Conservation (phyloP, 2,329 filamentous ascomycete species). For the Nothophoma quercina region DNA sequence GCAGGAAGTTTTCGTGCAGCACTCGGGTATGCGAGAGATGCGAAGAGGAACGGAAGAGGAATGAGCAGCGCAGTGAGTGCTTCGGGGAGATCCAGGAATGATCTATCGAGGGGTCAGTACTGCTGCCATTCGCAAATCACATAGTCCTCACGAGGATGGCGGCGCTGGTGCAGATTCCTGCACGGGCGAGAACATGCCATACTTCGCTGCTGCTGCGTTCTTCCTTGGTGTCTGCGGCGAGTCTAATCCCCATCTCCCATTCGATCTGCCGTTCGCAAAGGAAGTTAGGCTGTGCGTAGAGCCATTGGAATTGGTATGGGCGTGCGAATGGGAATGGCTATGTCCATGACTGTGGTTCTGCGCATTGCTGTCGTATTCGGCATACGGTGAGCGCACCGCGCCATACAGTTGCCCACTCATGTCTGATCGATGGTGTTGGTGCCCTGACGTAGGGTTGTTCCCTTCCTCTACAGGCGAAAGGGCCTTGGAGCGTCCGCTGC, state of each 20-base stretch:
- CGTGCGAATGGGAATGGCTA: conserved; percentile 39
- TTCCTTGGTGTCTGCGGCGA: conserved; percentile 33
- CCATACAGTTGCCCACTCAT: conserved; percentile 45
- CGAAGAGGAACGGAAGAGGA: conserved; percentile 58
- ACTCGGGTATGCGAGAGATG: conserved; percentile 55
- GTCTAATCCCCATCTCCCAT: conserved; percentile 53
- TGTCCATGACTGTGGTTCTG: conserved; percentile 36
- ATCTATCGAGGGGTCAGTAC: conserved; percentile 27
- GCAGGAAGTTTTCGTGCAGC: conserved; percentile 27
- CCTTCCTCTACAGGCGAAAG: conserved; percentile 34
- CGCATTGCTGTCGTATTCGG: conserved; percentile 34
- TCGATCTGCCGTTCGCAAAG: conserved; percentile 37
- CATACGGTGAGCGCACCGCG: conserved; percentile 39
- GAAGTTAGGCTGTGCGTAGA: conserved; percentile 42
- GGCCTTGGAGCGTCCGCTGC: conserved; percentile 27
- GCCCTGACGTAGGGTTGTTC: conserved; percentile 24
- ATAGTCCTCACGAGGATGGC: conserved; percentile 32
- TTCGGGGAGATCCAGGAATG: conserved; percentile 53
- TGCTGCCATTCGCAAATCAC: conserved; percentile 2
- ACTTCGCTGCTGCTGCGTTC: conserved; percentile 22
- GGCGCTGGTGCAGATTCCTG: conserved; percentile 35
- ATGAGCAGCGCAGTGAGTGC: conserved; percentile 59
- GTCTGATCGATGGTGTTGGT: conserved; percentile 44
- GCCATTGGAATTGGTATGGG: conserved; percentile 36
- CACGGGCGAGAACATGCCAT: conserved; percentile 46